Evolutionary conservation across 768 basidiomycete species (phyloP), one percentile per base, ranked within the genome.

Genomic region (Pulveroboletus sp.): DNA sequence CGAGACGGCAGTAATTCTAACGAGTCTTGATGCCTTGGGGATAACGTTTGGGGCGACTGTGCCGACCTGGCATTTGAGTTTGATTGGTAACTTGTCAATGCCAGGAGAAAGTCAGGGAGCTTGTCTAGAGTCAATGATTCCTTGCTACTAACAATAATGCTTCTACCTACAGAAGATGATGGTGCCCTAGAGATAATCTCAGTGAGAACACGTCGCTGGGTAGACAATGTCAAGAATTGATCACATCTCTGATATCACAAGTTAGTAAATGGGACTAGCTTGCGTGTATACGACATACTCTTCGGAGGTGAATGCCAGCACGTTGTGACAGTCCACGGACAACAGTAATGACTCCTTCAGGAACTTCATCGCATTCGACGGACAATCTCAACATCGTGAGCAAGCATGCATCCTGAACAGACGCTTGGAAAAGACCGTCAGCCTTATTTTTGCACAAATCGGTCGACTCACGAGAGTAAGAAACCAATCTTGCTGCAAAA

Each of bases 341-440:
- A 13, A 61, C 55, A 20, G 62, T 64, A 13, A 71, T 55, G 20
- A 80, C 71, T 6, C 76, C 68, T 17, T 70, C 61, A 4, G 83
- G 78, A 11, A 85, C 61, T 20, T 76, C 69, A 10, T 79, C 76
- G 57, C 81, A 84, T 17, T 81, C 77, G 3, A 77, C 79, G 42
- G 77, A 72, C 26, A 89, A 54, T 45, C 87, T 76, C 30, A 90
- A 66, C 83, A 92, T 86, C 4, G 83, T 75, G 27, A 91, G 62
- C 26, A 93, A 67, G 51, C 80, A 81, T 5, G 81, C 81, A 50
- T 93, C 89, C 61, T 87, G 85, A 8, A 91, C 78, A 24, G 83
- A 71, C 29, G 77, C 89, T 91, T 53, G 42, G 11, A 20, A 41
- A 27, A 34, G 6, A 43, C 12, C 20, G 24, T 45, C 39, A 51